These are phyloP conservation scores for Suhomyces choctaworum DNA, from an alignment of 1,139 yeast genomes.

Conservation along the genomic window DNA sequence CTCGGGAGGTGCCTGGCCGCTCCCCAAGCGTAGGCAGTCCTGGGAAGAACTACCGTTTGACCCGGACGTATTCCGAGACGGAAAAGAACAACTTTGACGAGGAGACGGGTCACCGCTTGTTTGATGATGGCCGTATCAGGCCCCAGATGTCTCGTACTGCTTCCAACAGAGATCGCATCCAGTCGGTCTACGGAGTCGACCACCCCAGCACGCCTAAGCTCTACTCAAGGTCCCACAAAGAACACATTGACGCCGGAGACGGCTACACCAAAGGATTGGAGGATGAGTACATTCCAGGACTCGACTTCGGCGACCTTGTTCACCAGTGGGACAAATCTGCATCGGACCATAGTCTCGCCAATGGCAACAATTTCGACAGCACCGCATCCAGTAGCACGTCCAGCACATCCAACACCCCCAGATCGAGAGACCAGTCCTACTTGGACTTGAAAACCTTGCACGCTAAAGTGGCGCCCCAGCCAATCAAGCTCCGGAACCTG, in stretches of 20 bases:
- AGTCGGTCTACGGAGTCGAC: background rate
- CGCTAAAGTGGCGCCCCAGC: conserved; percentile 50
- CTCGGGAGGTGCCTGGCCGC: conserved; percentile 8
- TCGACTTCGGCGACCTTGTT: conserved; percentile 50
- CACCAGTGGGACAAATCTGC: conserved; percentile 36
- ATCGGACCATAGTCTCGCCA: conserved; percentile 20
- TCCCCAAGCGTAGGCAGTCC: conserved; percentile 4
- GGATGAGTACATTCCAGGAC: conserved; percentile 72
- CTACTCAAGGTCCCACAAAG: conserved; percentile 37
- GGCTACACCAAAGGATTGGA: conserved; percentile 48
- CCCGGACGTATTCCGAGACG: conserved; percentile 56
- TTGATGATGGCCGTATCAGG: conserved; percentile 50
- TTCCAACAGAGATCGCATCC: conserved; percentile 1
- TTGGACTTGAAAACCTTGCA: conserved; percentile 47
- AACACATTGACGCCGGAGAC: conserved; percentile 17
- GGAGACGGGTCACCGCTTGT: conserved; percentile 51
- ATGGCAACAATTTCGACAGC: conserved; percentile 3
- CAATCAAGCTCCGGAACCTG: conserved; percentile 26
- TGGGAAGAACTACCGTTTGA: conserved; percentile 20
- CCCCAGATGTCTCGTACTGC: conserved; percentile 24
- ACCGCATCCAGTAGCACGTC: conserved; percentile 15
- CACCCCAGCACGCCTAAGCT: conserved; percentile 18
- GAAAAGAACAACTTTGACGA: conserved; percentile 55
- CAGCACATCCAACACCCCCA: conserved; percentile 26
- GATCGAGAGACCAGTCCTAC: conserved; percentile 38